These are phyloP conservation scores for Diospyros lotus DNA, from an alignment of 148 eudicot genomes.

Conservation along the genomic window DNA sequence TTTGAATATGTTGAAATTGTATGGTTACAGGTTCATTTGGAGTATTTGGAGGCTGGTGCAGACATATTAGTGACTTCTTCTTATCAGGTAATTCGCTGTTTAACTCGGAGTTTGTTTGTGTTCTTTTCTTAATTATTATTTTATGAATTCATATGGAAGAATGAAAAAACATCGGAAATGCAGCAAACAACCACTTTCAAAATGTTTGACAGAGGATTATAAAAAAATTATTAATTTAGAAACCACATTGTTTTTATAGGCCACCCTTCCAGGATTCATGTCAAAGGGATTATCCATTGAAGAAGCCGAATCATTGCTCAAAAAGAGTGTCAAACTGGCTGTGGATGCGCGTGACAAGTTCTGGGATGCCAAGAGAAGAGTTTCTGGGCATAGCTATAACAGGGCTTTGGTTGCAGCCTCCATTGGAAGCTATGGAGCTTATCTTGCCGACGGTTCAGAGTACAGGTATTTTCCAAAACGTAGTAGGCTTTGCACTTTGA, in stretches of 20 bases:
- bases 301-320: constrained; percentile 58
- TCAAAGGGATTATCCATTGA: constrained; percentile 67
- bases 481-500: background rate
- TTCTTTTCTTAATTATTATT: too few relatives aligned
- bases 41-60: constrained; percentile 89
- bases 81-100: constrained; percentile 53
- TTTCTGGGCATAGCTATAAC: constrained; percentile 34
- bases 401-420: constrained; percentile 88
- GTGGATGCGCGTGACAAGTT: constrained; percentile 70
- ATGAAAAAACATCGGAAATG: too few relatives aligned
- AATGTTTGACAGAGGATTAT: too few relatives aligned
- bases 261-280: constrained; percentile 75
- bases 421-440: constrained; percentile 92
- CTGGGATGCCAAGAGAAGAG: constrained; percentile 43
- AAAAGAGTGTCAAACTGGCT: constrained; percentile 67
- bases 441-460: constrained; percentile 94
- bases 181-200: too few relatives aligned
- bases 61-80: constrained; percentile 74
- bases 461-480: constrained; percentile 41
- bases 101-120: too few relatives aligned
- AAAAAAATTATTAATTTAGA: too few relatives aligned
- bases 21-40: constrained; percentile 68
- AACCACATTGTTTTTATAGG: constrained; percentile 27
- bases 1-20: background rate
- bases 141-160: too few relatives aligned